Evolutionary conservation across 1,139 yeast species (phyloP).

Genomic region (Geotrichum bryndzae): DNA sequence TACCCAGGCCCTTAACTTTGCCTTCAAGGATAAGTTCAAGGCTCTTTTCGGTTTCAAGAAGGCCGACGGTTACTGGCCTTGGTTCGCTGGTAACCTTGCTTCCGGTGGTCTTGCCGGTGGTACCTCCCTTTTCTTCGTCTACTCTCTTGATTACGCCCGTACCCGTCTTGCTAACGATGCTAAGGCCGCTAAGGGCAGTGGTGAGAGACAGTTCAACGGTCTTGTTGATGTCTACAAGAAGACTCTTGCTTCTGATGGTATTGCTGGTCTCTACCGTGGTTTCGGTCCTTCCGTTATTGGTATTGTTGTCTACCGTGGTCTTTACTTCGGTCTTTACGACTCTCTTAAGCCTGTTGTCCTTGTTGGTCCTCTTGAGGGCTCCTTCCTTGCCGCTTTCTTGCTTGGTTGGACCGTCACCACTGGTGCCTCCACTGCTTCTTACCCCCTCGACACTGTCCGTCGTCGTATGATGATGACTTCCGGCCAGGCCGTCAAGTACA

Average conservation of each 20-base stretch:
- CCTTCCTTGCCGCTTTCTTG: conserved; percentile 66
- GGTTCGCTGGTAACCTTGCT: conserved; percentile 77
- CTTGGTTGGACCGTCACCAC: conserved; percentile 78
- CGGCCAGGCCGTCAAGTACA: conserved; percentile 72
- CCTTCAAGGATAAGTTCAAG: conserved; percentile 80
- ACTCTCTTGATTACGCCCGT: conserved; percentile 79
- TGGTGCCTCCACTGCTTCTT: conserved; percentile 73
- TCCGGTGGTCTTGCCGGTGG: conserved; percentile 85
- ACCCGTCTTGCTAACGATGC: conserved; percentile 82
- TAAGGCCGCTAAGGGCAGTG: conserved; percentile 58
- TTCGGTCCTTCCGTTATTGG: conserved; percentile 78
- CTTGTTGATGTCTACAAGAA: conserved; percentile 70
- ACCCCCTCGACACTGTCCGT: conserved; percentile 78
- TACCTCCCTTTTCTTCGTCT: conserved; percentile 65
- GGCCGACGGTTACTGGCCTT: conserved; percentile 57
- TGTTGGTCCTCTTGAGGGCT: conserved; percentile 65
- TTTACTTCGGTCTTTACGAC: conserved; percentile 76
- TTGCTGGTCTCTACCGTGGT: conserved; percentile 80
- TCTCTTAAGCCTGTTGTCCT: conserved; percentile 71
- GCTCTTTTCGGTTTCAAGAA: conserved; percentile 70
- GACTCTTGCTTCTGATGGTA: conserved; percentile 70
- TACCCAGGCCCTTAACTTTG: conserved; percentile 78
- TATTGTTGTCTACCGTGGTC: conserved; percentile 77
- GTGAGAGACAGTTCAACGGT: conserved; percentile 75
- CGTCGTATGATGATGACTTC: conserved; percentile 89